Evolutionary conservation across 2,329 filamentous ascomycete species (phyloP).

Genomic region (Decorospora gaudefroyi): DNA sequence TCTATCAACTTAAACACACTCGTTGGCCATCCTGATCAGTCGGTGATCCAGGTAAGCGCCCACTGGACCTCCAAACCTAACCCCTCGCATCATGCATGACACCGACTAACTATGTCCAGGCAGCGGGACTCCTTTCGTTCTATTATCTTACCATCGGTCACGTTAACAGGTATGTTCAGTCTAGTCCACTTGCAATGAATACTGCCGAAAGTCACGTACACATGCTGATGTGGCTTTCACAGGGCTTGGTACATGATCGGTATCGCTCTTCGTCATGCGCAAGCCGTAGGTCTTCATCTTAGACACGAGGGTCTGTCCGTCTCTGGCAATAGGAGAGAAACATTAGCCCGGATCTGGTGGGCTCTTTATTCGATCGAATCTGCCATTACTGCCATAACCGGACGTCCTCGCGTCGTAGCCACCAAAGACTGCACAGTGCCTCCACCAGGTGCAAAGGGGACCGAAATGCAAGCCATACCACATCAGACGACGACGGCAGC

Average conservation of each 20-base stretch:
- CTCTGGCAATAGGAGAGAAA: slow-evolving; percentile 30
- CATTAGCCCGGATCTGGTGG: slow-evolving; percentile 46
- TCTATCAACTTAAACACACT: slow-evolving; percentile 33
- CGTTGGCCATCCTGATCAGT: slow-evolving; percentile 30
- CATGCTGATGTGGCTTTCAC: slow-evolving; percentile 2
- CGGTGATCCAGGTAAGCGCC: slow-evolving; percentile 19
- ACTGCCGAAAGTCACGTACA: slow-evolving; percentile 12
- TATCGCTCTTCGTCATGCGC: slow-evolving; percentile 44
- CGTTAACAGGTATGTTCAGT: slow-evolving; percentile 43
- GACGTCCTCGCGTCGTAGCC: slow-evolving; percentile 41
- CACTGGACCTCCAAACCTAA: neutral
- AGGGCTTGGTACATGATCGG: slow-evolving; percentile 48
- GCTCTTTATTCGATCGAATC: slow-evolving; percentile 44
- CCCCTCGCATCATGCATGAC: neutral
- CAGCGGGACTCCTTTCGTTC: slow-evolving; percentile 43
- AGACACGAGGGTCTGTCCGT: slow-evolving; percentile 35
- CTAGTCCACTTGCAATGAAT: neutral
- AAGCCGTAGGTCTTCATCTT: slow-evolving; percentile 45
- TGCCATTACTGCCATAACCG: slow-evolving; percentile 42
- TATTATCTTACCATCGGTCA: slow-evolving; percentile 47
- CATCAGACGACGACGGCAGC: slow-evolving; percentile 5
- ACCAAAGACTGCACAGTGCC: slow-evolving; percentile 39
- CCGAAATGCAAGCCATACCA: slow-evolving; percentile 5
- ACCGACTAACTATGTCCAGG: slow-evolving; percentile 24
- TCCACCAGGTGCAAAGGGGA: slow-evolving; percentile 6